These are phyloP conservation scores for Pythium monospermum DNA, from an alignment of 352 stramenopile species.

Conservation along the genomic window DNA sequence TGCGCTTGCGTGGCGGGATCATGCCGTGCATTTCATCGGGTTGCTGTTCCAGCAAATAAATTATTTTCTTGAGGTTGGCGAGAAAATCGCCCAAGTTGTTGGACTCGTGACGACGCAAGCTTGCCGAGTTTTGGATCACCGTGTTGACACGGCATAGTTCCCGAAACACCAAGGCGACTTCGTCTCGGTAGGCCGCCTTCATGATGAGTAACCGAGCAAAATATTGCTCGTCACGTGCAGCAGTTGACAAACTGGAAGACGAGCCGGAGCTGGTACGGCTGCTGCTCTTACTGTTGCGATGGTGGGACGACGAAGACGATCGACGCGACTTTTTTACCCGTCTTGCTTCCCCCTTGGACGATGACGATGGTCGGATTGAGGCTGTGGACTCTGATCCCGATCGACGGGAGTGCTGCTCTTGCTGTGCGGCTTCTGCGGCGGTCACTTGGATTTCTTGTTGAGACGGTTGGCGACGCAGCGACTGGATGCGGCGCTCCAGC, in stretches of 20 bases:
- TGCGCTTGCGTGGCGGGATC: constrained; percentile 68
- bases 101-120: constrained; percentile 65
- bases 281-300: no score
- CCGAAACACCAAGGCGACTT: constrained; percentile 74
- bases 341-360: constrained; percentile 1
- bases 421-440: constrained; percentile 8
- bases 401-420: not conserved
- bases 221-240: constrained; percentile 49
- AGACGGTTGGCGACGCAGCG: constrained; percentile 46
- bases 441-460: constrained; percentile 25
- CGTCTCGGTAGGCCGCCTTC: constrained; percentile 71
- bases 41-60: constrained; percentile 85
- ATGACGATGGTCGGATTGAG: not conserved
- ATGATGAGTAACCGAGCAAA: constrained; percentile 64
- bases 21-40: constrained; percentile 66
- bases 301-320: constrained; percentile 7
- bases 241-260: constrained; percentile 6
- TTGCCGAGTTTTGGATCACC: constrained; percentile 77
- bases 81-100: constrained; percentile 81
- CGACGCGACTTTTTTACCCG: constrained; percentile 13
- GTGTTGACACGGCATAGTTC: constrained; percentile 78
- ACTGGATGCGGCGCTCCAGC: constrained; percentile 60
- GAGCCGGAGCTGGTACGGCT: constrained; percentile 11
- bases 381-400: not conserved
- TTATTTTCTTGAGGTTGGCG: constrained; percentile 86